A percentile compares a stretch with the other conserved stretches of the same genome.
phyloP scores from a whole-genome alignment of 1,284 basidiomycete genomes.

The Rhodotorula sp. region DNA sequence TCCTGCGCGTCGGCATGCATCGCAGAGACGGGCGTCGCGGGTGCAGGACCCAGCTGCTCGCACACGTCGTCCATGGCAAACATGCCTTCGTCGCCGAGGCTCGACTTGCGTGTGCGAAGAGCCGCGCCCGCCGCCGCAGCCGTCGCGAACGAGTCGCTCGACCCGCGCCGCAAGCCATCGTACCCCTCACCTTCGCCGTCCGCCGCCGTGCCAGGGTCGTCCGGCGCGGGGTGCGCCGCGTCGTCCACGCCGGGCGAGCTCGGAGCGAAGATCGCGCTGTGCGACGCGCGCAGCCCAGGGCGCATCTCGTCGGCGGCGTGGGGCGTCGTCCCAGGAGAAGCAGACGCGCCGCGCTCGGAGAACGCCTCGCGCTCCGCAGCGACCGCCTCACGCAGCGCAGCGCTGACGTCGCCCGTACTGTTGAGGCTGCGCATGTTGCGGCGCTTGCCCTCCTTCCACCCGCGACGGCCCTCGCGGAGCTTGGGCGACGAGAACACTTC shows the following conservation, averaged over 20 bases:
- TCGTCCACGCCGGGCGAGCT: neutral
- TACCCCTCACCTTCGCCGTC: neutral
- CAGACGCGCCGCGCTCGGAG: neutral
- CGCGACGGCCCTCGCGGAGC: conserved; percentile 31
- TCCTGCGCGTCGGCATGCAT: neutral
- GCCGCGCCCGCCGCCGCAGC: conserved; percentile 3
- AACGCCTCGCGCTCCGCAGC: neutral
- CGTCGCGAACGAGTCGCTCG: neutral
- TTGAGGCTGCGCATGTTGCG: conserved; percentile 10
- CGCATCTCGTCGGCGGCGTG: neutral
- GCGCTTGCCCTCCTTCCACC: conserved; percentile 33
- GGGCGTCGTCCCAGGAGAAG: conserved; percentile 7
- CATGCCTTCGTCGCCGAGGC: conserved; percentile 49
- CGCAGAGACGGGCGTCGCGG: neutral
- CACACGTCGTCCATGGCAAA: conserved; percentile 56
- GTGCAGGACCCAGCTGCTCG: conserved; percentile 8
- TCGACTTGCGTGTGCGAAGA: conserved; percentile 11
- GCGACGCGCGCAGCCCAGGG: conserved; percentile 24
- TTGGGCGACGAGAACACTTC: conserved; percentile 62
- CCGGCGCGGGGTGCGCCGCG: neutral
- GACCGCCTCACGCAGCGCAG: conserved; percentile 1
- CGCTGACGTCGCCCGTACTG: conserved; percentile 12
- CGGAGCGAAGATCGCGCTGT: conserved; percentile 7
- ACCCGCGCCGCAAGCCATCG: conserved; percentile 4
- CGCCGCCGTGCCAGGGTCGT: neutral